These are phyloP conservation scores for Pseudozyma tsukubaensis DNA, from an alignment of 1,284 basidiomycete species.

Conservation along the genomic window DNA sequence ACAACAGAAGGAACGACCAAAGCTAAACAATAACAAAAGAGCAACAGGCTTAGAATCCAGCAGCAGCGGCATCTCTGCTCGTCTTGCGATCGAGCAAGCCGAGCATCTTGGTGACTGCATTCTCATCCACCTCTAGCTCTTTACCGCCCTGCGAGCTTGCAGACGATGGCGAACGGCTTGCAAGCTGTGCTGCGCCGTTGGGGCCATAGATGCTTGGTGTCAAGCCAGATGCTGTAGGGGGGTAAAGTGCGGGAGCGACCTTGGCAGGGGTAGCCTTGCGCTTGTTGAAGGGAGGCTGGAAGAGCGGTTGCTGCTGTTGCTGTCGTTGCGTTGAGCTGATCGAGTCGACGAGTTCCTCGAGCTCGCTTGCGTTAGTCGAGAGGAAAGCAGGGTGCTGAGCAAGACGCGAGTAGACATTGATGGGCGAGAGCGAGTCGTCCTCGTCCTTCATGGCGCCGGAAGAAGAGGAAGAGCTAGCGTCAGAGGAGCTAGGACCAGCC, in stretches of 20 bases:
- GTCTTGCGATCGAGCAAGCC: constrained; percentile 54
- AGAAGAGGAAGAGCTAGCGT: constrained; percentile 32
- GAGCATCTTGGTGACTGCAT: constrained; percentile 51
- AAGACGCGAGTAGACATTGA: constrained; percentile 57
- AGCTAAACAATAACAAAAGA: background rate
- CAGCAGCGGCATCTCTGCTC: constrained; percentile 19
- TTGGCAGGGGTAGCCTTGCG: constrained; percentile 26
- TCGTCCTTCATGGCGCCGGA: constrained; percentile 22
- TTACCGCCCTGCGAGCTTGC: constrained; percentile 13
- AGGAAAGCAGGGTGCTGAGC: constrained; percentile 62
- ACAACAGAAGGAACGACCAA: background rate
- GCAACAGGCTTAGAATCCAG: constrained; percentile 16
- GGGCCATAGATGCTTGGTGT: constrained; percentile 44
- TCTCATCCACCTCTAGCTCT: constrained; percentile 53
- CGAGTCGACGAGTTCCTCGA: constrained; percentile 61
- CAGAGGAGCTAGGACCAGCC: constrained; percentile 28
- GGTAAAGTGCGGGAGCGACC: constrained; percentile 20
- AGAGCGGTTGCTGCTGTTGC: constrained; percentile 13
- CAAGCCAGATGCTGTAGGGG: constrained; percentile 22
- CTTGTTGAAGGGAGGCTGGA: constrained; percentile 33
- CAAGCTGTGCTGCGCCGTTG: constrained; percentile 15
- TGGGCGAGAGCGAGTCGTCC: constrained; percentile 49
- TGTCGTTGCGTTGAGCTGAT: constrained; percentile 38
- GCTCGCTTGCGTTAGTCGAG: constrained; percentile 53
- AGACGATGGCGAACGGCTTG: constrained; percentile 16